These are phyloP conservation scores for Thelonectria olida DNA, from an alignment of 2,329 filamentous ascomycete genomes.

Conservation along the genomic window DNA sequence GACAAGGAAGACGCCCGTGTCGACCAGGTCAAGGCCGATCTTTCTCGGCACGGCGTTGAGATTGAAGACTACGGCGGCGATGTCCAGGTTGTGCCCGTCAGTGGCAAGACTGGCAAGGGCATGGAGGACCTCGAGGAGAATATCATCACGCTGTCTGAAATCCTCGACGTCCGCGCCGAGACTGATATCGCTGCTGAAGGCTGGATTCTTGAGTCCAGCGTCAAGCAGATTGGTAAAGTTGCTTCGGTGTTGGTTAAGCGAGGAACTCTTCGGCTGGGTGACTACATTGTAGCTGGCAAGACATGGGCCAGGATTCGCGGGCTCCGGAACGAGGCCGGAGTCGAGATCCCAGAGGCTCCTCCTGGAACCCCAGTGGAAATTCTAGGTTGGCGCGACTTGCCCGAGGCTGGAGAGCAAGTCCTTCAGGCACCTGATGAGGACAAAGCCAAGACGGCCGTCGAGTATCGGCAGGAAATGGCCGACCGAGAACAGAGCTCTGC, in stretches of 20 bases:
- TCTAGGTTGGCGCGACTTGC: constrained; percentile 88
- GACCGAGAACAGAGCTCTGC: constrained; percentile 79
- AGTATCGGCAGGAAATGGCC: constrained; percentile 76
- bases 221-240: constrained; percentile 84
- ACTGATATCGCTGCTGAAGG: constrained; percentile 82
- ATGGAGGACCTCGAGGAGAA: constrained; percentile 94
- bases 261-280: constrained; percentile 83
- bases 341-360: constrained; percentile 74
- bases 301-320: constrained; percentile 89
- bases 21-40: constrained; percentile 87
- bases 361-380: constrained; percentile 93
- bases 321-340: constrained; percentile 85
- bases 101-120: constrained; percentile 91
- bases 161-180: constrained; percentile 90
- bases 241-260: constrained; percentile 90
- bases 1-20: constrained; percentile 86
- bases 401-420: constrained; percentile 85
- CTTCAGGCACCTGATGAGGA: constrained; percentile 84
- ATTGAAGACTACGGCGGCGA: constrained; percentile 97
- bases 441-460: constrained; percentile 79
- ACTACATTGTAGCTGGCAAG: constrained; percentile 86
- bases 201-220: constrained; percentile 91
- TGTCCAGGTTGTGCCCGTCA: constrained; percentile 89
- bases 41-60: constrained; percentile 83
- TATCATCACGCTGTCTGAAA: constrained; percentile 84